Conservation (phyloP, 2,329 filamentous ascomycete species). For the Aspergillus transmontanensis region DNA sequence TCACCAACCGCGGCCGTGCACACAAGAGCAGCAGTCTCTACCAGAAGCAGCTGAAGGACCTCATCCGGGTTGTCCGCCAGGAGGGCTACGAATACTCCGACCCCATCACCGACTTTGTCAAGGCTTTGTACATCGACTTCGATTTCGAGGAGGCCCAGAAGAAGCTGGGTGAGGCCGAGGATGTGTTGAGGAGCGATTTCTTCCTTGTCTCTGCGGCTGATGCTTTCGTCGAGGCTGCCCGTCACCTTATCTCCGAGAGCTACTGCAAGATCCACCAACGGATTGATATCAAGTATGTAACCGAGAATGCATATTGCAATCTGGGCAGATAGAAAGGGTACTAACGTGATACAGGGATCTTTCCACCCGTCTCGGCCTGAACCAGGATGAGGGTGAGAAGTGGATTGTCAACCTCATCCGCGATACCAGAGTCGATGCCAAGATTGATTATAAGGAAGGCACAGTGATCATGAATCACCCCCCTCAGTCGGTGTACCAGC, state of each 20-base stretch:
- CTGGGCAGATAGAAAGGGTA: constrained; percentile 1
- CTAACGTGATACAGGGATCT: constrained; percentile 65
- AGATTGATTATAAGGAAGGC: constrained; percentile 98
- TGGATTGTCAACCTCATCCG: constrained; percentile 99
- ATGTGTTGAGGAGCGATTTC: constrained; percentile 91
- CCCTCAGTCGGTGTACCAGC: constrained; percentile 96
- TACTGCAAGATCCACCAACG: constrained; percentile 99
- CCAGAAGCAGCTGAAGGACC: constrained; percentile 98
- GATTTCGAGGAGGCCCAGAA: constrained; percentile 96
- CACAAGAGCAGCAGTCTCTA: constrained; percentile 79
- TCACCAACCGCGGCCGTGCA: constrained; percentile 82
- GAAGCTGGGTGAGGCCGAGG: constrained; percentile 82
- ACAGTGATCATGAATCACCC: constrained; percentile 99
- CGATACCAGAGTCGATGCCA: constrained; percentile 94
- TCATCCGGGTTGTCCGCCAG: constrained; percentile 92
- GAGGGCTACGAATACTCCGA: constrained; percentile 98
- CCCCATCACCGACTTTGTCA: constrained; percentile 93
- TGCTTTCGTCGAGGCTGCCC: constrained; percentile 87
- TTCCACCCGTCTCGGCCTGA: constrained; percentile 85
- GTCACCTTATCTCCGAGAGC: constrained; percentile 95
- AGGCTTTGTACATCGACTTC: constrained; percentile 93
- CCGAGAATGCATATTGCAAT: constrained; percentile 7
- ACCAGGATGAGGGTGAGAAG: constrained; percentile 96
- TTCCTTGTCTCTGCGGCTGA: constrained; percentile 87
- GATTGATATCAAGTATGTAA: constrained; percentile 84